Conservation (phyloP, 2,329 filamentous ascomycete genomes). For the Cladophialophora carrionii region DNA sequence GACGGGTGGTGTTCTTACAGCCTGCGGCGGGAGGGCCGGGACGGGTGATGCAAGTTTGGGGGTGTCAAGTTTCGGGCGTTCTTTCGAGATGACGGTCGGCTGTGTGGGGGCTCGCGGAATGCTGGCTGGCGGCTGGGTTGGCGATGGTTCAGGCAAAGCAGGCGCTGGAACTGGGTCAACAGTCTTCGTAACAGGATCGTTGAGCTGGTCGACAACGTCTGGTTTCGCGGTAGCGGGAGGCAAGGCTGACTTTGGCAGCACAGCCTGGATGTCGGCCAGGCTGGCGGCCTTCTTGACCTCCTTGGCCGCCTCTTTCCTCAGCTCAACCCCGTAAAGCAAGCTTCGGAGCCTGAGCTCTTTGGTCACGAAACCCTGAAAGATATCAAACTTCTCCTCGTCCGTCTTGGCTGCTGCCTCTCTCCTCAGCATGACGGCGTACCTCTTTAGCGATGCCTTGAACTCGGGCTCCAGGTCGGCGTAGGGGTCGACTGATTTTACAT, state of each 20-base stretch:
- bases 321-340: constrained; percentile 54
- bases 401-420: constrained; percentile 54
- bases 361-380: constrained; percentile 56
- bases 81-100: not conserved
- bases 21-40: not conserved
- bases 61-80: not conserved
- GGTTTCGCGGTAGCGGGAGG: not conserved
- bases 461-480: constrained; percentile 60
- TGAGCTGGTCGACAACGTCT: not conserved
- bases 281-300: constrained; percentile 33
- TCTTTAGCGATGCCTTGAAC: constrained; percentile 59
- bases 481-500: constrained; percentile 47
- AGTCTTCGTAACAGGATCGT: not conserved
- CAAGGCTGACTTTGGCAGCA: constrained; percentile 20
- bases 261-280: constrained; percentile 27
- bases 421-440: constrained; percentile 59
- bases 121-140: not conserved
- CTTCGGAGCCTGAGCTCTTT: constrained; percentile 55
- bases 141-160: not conserved
- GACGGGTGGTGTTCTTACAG: not conserved
- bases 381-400: constrained; percentile 57
- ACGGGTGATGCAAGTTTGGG: not conserved
- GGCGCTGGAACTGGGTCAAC: not conserved
- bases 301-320: constrained; percentile 40
- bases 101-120: not conserved